phyloP scores from a whole-genome alignment of 768 basidiomycete species.

The Lyophyllum decastes region DNA sequence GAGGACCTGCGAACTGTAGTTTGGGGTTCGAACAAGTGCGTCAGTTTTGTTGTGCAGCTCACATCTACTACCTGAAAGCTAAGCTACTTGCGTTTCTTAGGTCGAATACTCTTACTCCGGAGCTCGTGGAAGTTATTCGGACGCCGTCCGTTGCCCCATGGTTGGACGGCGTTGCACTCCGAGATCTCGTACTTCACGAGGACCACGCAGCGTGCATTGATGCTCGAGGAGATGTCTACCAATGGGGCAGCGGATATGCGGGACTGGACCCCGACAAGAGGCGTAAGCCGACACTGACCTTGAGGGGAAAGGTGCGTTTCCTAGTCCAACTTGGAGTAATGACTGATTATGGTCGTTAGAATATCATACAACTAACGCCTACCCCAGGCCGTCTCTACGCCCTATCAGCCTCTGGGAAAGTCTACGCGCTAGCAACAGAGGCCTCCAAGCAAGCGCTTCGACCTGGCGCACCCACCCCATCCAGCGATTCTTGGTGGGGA shows the following conservation, averaged over 20 bases:
- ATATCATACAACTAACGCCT: constrained; percentile 64
- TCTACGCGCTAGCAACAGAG: constrained; percentile 68
- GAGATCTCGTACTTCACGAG: constrained; percentile 70
- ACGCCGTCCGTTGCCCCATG: constrained; percentile 53
- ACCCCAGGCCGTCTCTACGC: constrained; percentile 71
- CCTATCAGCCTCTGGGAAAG: constrained; percentile 72
- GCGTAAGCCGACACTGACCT: constrained; percentile 48
- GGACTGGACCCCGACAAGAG: constrained; percentile 29
- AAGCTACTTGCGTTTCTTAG: constrained; percentile 28
- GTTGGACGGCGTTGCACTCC: constrained; percentile 69
- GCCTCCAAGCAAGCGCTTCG: constrained; percentile 45
- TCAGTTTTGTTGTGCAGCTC: background rate
- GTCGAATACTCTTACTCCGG: constrained; percentile 45
- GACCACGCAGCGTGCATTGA: constrained; percentile 77
- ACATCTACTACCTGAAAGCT: background rate
- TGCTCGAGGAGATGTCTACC: constrained; percentile 77
- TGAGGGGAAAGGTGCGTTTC: constrained; percentile 64
- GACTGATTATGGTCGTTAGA: constrained; percentile 39
- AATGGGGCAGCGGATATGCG: constrained; percentile 76
- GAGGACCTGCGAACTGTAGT: constrained; percentile 49
- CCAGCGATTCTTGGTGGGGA: constrained; percentile 60
- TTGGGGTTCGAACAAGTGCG: constrained; percentile 79
- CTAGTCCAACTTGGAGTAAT: background rate
- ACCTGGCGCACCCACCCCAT: constrained; percentile 38
- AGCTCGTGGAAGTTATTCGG: constrained; percentile 42